A percentile compares a stretch with the other conserved stretches of the same genome.
phyloP scores from a whole-genome alignment of 495 filamentous ascomycete species.

The Darksidea phi region DNA sequence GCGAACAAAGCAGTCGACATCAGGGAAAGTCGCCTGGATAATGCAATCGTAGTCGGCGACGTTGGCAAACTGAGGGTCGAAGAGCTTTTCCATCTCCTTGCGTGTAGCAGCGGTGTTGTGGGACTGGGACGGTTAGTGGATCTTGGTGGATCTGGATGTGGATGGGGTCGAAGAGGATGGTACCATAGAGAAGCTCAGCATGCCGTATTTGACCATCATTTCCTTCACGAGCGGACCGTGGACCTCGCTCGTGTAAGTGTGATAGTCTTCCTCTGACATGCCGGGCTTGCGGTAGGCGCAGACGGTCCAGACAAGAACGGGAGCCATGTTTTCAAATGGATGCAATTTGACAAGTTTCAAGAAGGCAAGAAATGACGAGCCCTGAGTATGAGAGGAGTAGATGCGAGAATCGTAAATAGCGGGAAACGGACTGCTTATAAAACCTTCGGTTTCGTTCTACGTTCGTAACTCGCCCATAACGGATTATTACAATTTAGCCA shows the following conservation, averaged over 20 bases:
- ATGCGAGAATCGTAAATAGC: no score
- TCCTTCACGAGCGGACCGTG: conserved; percentile 31
- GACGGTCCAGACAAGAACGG: conserved; percentile 45
- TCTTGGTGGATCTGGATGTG: neutral
- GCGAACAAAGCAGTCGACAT: conserved; percentile 29
- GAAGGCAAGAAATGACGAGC: neutral
- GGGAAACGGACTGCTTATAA: no score
- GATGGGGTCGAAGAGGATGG: neutral
- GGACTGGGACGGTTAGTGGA: conserved; percentile 8
- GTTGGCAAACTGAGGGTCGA: conserved; percentile 33
- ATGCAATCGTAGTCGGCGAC: conserved; percentile 35
- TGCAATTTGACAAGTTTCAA: no score
- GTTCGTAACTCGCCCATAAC: no score
- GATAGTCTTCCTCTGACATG: conserved; percentile 31
- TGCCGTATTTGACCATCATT: conserved; percentile 37
- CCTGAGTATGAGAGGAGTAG: neutral
- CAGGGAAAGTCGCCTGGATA: conserved; percentile 31
- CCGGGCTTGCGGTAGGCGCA: conserved; percentile 38
- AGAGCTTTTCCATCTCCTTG: conserved; percentile 29
- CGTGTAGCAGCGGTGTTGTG: conserved; percentile 35
- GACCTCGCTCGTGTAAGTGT: conserved; percentile 16
- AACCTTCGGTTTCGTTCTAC: no score
- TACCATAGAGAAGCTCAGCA: conserved; percentile 34
- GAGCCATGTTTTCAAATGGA: conserved; percentile 13
- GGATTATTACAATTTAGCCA: no score